These are phyloP conservation scores for Sporobolomyces roseus DNA, from an alignment of 768 basidiomycete genomes.

Conservation along the genomic window DNA sequence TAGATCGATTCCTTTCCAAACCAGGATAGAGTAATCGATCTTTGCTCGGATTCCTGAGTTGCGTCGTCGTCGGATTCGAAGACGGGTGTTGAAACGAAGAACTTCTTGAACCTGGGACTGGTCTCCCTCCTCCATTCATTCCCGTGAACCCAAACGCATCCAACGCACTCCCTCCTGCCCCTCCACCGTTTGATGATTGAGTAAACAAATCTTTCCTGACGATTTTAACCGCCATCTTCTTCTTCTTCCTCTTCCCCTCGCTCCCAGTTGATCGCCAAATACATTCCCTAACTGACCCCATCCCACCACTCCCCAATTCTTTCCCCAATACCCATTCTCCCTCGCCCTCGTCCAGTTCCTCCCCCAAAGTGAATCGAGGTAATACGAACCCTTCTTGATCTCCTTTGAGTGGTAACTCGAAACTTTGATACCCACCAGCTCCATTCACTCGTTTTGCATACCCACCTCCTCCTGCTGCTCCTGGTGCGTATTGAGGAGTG, in stretches of 20 bases:
- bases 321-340: slow-evolving; percentile 39
- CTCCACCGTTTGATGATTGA: neutral
- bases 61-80: neutral
- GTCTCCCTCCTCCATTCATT: neutral
- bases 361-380: no score
- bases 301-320: slow-evolving; percentile 39
- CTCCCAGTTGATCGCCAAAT: neutral
- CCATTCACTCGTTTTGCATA: neutral
- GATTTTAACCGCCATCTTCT: slow-evolving; percentile 43
- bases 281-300: slow-evolving; percentile 41
- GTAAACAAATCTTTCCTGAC: slow-evolving; percentile 26
- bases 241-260: neutral
- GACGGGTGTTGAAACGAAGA: neutral
- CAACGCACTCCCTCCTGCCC: neutral
- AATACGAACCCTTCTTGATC: slow-evolving; percentile 20
- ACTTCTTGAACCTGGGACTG: neutral
- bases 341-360: slow-evolving; percentile 25
- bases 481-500: neutral
- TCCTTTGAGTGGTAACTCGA: slow-evolving; percentile 9
- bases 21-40: neutral
- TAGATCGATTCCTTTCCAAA: slow-evolving; percentile 2
- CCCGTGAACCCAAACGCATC: neutral
- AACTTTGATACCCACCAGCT: no score
- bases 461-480: neutral
- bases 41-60: neutral